Conservation (phyloP, 2,329 filamentous ascomycete species). For the Hypoxylon sp. region DNA sequence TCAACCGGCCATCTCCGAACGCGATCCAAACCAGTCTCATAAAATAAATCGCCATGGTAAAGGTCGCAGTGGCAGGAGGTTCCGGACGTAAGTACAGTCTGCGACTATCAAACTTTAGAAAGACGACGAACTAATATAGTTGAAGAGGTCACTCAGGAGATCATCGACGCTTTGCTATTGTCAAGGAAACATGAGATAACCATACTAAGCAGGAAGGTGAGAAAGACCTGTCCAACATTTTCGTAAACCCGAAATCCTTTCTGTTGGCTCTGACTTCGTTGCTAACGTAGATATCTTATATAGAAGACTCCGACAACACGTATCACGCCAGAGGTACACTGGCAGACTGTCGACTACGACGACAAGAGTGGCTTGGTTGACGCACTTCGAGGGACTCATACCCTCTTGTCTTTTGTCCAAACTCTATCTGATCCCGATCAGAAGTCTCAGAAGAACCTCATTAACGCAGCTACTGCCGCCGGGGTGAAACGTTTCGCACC, state of each 20-base stretch:
- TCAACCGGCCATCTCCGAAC: background rate
- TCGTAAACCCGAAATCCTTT: background rate
- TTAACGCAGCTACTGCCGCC: slow-evolving; percentile 71
- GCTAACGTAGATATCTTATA: slow-evolving; percentile 31
- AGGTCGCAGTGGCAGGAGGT: slow-evolving; percentile 61
- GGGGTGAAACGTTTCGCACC: slow-evolving; percentile 74
- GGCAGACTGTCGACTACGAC: slow-evolving; percentile 62
- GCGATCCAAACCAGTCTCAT: background rate
- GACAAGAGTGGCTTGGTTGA: slow-evolving; percentile 56
- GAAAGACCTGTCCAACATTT: slow-evolving; percentile 4
- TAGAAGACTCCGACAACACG: slow-evolving; percentile 46
- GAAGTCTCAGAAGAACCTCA: slow-evolving; percentile 67
- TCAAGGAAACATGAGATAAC: slow-evolving; percentile 67
- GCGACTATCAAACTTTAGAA: background rate
- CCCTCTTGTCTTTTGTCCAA: slow-evolving; percentile 67
- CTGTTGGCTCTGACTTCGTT: background rate
- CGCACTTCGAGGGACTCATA: slow-evolving; percentile 63
- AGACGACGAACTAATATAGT: background rate
- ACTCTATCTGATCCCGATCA: slow-evolving; percentile 53
- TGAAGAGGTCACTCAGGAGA: slow-evolving; percentile 66
- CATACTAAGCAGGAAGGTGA: slow-evolving; percentile 64
- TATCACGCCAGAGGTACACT: slow-evolving; percentile 54
- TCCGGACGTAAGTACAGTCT: slow-evolving; percentile 57
- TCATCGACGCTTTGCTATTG: slow-evolving; percentile 65
- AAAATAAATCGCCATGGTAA: slow-evolving; percentile 57